These are phyloP conservation scores for Anaeromyces robustus DNA, from an alignment of 192 early-diverging fungal species.

Conservation along the genomic window DNA sequence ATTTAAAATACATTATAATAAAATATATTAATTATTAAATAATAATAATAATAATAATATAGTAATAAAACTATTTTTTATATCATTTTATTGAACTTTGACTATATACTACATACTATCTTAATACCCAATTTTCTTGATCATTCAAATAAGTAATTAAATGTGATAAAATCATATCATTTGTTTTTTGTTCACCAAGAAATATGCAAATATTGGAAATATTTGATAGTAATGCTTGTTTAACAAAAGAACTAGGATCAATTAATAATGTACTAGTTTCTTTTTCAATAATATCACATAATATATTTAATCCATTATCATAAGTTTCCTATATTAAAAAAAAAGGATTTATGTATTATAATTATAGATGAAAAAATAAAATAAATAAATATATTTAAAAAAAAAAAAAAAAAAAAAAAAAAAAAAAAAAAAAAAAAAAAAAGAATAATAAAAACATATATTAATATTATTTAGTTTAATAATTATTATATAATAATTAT, in stretches of 20 bases:
- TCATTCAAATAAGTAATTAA: conserved; percentile 97
- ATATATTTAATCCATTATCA: conserved; percentile 51
- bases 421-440: too few species aligned
- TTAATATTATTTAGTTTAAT: too few species aligned
- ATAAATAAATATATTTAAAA: too few species aligned
- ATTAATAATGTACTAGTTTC: conserved; percentile 65
- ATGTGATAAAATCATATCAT: conserved; percentile 74
- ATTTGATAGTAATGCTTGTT: conserved; percentile 66
- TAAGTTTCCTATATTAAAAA: conserved; percentile 54
- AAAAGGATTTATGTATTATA: too few species aligned
- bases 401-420: too few species aligned
- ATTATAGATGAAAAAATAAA: too few species aligned
- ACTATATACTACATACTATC: conserved; percentile 55
- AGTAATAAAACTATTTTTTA: too few species aligned
- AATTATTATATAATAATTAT: neutral
- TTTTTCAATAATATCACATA: conserved; percentile 67
- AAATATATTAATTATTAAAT: too few species aligned
- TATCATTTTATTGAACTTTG: too few species aligned
- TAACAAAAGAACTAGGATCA: conserved; percentile 64
- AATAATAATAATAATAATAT: too few species aligned
- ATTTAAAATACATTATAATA: too few species aligned
- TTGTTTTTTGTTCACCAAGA: conserved; percentile 62
- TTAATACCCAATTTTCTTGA: conserved; percentile 70
- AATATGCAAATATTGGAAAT: conserved; percentile 69
- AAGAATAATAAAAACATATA: too few species aligned